Conservation (phyloP, 768 basidiomycete species). For the Psilocybe cyanescens region DNA sequence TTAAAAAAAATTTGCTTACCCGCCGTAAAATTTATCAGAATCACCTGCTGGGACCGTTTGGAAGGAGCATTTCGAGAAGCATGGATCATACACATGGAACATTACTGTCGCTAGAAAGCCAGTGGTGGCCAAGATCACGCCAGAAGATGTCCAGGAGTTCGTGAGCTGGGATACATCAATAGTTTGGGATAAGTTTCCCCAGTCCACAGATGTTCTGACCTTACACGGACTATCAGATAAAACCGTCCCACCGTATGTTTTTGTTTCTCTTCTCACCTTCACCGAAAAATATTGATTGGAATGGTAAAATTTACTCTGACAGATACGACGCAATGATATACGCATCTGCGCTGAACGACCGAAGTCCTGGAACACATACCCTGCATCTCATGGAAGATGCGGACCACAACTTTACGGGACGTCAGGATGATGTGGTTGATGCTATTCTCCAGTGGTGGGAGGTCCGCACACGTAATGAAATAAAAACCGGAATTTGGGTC, state of each 20-base stretch:
- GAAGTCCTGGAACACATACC: slow-evolving; percentile 70
- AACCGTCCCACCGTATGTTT: slow-evolving; percentile 69
- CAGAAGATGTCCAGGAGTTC: slow-evolving; percentile 65
- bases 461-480: slow-evolving; percentile 42
- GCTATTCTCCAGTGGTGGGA: slow-evolving; percentile 74
- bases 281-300: background rate
- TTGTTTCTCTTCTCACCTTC: background rate
- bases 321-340: slow-evolving; percentile 80
- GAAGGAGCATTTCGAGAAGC: slow-evolving; percentile 52
- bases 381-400: slow-evolving; percentile 73
- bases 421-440: slow-evolving; percentile 69
- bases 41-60: slow-evolving; percentile 38
- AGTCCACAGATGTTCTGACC: slow-evolving; percentile 66
- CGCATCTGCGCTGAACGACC: slow-evolving; percentile 56
- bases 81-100: slow-evolving; percentile 68
- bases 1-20: background rate
- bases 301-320: background rate
- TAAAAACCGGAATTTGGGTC: slow-evolving; percentile 68
- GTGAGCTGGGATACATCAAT: slow-evolving; percentile 66
- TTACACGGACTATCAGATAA: slow-evolving; percentile 76
- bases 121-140: slow-evolving; percentile 53
- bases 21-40: slow-evolving; percentile 10
- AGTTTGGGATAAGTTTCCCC: slow-evolving; percentile 73
- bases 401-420: slow-evolving; percentile 79
- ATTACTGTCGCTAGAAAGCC: slow-evolving; percentile 68